Evolutionary conservation across 768 basidiomycete species (phyloP), one percentile per base, ranked within the genome.

Genomic region (Asterophora parasitica): DNA sequence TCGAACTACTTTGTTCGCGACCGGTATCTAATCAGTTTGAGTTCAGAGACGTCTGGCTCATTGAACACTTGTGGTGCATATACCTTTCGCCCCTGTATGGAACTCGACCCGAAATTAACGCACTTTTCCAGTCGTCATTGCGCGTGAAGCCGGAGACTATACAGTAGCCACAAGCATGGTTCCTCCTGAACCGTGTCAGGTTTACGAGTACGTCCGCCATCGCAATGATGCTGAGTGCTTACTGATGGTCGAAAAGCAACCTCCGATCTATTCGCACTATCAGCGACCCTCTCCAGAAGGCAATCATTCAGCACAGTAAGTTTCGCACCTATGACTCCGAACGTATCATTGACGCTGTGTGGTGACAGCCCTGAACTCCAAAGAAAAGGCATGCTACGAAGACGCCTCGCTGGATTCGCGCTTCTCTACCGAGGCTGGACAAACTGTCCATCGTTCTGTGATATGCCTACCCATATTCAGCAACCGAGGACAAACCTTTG

Each of bases 401-500:
- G 83, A 88, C 61, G 78, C 80, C 26, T 70, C 78, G 0, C 59
- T 75, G 4, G 85, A 88, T 60, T 76, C 83, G 5, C 78, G 82
- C 28, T 87, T 85, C 60, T 77, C 82, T 1, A 76, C 83, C 2
- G 84, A 86, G 61, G 81, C 83, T 12, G 74, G 73, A 20, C 81
- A 83, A 58, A 80, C 80, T 13, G 60, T 62, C 7, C 71, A 81
- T 58, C 73, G 79, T 34, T 82, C 82, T 19, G 78, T 84, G 11
- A 72, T 86, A 20, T 86, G 84, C 60, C 64, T 85, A 6, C 84
- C 84, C 0, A 83, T 86, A 41, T 82, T 83, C 61, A 82, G 84
- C 58, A 86, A 86, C 54, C 77, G 84, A 19, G 82, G 82, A 7
- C 84, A 88, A 59, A 86, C 83, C 2, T 85, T 85, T 59, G 84